Conservation (phyloP, 345 rosid species). For the Punica granatum region DNA sequence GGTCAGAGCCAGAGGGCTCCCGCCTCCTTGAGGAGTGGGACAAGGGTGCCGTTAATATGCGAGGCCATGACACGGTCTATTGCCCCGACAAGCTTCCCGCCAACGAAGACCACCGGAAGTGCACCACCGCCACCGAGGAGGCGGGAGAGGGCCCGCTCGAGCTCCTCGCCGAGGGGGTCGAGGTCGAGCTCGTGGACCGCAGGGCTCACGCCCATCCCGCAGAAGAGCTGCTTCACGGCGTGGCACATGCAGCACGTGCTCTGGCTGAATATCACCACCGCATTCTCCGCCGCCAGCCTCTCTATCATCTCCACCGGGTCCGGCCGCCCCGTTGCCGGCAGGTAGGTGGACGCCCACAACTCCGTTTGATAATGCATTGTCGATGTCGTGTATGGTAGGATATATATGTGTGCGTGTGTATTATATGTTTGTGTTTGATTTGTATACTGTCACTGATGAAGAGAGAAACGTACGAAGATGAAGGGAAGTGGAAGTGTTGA, state of each 20-base stretch:
- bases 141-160: slow-evolving; percentile 56
- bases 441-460: neutral
- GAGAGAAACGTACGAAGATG: neutral
- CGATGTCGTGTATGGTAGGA: too few species aligned
- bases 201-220: slow-evolving; percentile 93
- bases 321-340: slow-evolving; percentile 13
- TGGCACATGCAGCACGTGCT: slow-evolving; percentile 99
- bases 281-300: slow-evolving; percentile 68
- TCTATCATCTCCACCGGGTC: slow-evolving; percentile 49
- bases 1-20: slow-evolving; percentile 88
- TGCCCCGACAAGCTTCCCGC: slow-evolving; percentile 83
- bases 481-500: neutral
- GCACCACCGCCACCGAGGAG: slow-evolving; percentile 53
- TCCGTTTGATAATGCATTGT: slow-evolving; percentile 29
- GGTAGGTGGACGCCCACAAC: slow-evolving; percentile 45
- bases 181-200: slow-evolving; percentile 82
- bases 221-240: slow-evolving; percentile 71
- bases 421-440: too few species aligned
- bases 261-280: slow-evolving; percentile 85
- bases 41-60: slow-evolving; percentile 87
- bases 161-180: slow-evolving; percentile 63
- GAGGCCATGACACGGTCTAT: slow-evolving; percentile 95
- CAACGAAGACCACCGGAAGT: slow-evolving; percentile 89
- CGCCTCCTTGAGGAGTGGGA: slow-evolving; percentile 86
- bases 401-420: too few species aligned